phyloP scores from a whole-genome alignment of 768 basidiomycete species.

The Rubroboletus pulcherrimus region DNA sequence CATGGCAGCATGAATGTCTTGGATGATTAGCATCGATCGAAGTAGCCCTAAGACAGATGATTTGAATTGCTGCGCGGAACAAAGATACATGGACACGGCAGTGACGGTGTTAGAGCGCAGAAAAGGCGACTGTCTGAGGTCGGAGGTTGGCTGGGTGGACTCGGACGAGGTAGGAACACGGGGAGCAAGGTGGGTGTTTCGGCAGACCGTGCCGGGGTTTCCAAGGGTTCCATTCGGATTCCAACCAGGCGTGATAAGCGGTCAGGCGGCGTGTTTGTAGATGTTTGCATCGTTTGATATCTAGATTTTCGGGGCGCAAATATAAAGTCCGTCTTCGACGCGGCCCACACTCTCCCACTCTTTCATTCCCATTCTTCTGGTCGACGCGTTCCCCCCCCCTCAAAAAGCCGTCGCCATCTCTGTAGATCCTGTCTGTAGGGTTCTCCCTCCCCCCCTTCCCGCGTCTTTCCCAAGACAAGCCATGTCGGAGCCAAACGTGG shows the following conservation, averaged over 20 bases:
- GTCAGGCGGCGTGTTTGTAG: slow-evolving; percentile 17
- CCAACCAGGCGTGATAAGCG: slow-evolving; percentile 20
- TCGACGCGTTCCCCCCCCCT: slow-evolving; percentile 2
- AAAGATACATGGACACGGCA: not conserved
- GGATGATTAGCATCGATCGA: not conserved
- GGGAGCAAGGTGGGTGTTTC: slow-evolving; percentile 14
- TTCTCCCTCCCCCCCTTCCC: slow-evolving; percentile 1
- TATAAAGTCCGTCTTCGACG: slow-evolving; percentile 34
- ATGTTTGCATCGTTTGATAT: slow-evolving; percentile 27
- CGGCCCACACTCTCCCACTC: slow-evolving; percentile 31
- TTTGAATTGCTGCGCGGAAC: not conserved
- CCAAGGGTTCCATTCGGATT: slow-evolving; percentile 22
- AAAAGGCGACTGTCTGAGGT: not conserved
- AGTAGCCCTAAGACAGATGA: not conserved
- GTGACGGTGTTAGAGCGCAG: slow-evolving; percentile 15
- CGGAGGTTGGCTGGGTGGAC: not conserved
- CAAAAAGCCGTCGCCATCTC: slow-evolving; percentile 15
- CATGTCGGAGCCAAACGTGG: slow-evolving; percentile 42
- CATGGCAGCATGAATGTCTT: not conserved
- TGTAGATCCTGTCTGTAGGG: slow-evolving; percentile 32
- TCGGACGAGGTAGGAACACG: slow-evolving; percentile 12
- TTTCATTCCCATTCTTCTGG: slow-evolving; percentile 18
- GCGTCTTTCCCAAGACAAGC: not conserved
- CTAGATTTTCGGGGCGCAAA: slow-evolving; percentile 27
- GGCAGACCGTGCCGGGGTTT: slow-evolving; percentile 26